phyloP scores from a whole-genome alignment of 2,329 filamentous ascomycete genomes.

The Bipolaris victoriae region DNA sequence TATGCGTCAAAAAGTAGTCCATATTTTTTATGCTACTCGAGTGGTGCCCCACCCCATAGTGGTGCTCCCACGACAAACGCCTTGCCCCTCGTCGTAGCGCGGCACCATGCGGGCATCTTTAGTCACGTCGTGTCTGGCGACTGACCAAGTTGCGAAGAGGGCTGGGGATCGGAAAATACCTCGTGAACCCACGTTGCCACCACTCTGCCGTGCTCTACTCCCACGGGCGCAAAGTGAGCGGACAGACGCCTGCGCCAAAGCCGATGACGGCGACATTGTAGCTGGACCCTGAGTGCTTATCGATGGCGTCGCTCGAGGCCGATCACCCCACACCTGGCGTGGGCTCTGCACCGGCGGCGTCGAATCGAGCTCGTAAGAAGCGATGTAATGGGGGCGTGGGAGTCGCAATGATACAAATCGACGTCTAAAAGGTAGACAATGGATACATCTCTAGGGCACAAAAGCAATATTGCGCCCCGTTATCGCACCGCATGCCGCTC shows the following conservation, averaged over 20 bases:
- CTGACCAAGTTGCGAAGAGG: slow-evolving; percentile 7
- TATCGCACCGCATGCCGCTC: slow-evolving; percentile 23
- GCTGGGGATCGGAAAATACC: slow-evolving; percentile 33
- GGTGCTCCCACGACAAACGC: slow-evolving; percentile 9
- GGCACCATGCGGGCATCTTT: slow-evolving; percentile 10
- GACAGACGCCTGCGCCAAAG: slow-evolving; percentile 25
- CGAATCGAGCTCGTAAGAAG: slow-evolving; percentile 8
- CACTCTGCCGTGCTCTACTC: slow-evolving; percentile 14
- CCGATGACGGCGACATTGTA: slow-evolving; percentile 47
- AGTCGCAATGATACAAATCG: neutral
- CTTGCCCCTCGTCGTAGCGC: slow-evolving; percentile 23
- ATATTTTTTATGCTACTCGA: slow-evolving; percentile 35
- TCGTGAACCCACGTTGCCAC: slow-evolving; percentile 28
- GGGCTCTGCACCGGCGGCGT: slow-evolving; percentile 21
- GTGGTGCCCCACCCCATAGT: slow-evolving; percentile 37
- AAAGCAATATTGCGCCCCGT: slow-evolving; percentile 10
- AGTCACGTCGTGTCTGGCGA: neutral
- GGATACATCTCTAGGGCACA: slow-evolving; percentile 1
- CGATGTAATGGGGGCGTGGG: slow-evolving; percentile 15
- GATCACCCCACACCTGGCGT: slow-evolving; percentile 31
- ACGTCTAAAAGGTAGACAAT: slow-evolving; percentile 12
- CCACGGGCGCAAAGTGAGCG: slow-evolving; percentile 24
- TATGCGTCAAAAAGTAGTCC: slow-evolving; percentile 25
- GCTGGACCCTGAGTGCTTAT: slow-evolving; percentile 34
- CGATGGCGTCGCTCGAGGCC: slow-evolving; percentile 22